phyloP scores from a whole-genome alignment of 2,329 filamentous ascomycete species.

The Phyllosticta citriasiana region DNA sequence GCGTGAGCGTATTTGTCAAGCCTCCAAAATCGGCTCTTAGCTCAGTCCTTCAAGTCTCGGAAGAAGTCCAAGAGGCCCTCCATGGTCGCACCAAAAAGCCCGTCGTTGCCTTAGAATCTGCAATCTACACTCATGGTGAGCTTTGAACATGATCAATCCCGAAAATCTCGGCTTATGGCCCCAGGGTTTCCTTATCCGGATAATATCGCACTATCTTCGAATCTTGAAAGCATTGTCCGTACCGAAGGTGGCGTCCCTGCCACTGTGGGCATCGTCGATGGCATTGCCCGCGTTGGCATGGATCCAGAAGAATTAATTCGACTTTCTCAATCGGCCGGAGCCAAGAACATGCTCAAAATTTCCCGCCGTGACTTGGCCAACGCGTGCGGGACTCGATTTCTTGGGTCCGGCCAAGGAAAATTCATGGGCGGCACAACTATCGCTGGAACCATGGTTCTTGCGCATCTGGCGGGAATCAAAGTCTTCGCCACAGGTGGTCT shows the following conservation, averaged over 20 bases:
- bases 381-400: constrained; percentile 51
- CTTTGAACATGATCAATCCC: not conserved
- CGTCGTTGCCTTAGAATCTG: constrained; percentile 86
- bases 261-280: constrained; percentile 79
- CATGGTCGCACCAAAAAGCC: constrained; percentile 53
- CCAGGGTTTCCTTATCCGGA: constrained; percentile 62
- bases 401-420: constrained; percentile 15
- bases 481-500: constrained; percentile 93
- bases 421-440: constrained; percentile 89
- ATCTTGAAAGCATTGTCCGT: constrained; percentile 73
- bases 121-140: constrained; percentile 88
- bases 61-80: constrained; percentile 73
- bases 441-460: constrained; percentile 83
- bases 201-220: constrained; percentile 64
- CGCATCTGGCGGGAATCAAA: constrained; percentile 75
- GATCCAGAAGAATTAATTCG: constrained; percentile 59
- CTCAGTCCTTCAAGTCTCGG: constrained; percentile 59
- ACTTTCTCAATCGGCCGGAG: constrained; percentile 56
- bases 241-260: constrained; percentile 70
- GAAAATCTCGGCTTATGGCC: not conserved
- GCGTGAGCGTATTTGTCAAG: not conserved
- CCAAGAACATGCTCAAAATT: constrained; percentile 64
- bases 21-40: constrained; percentile 23
- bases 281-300: constrained; percentile 73
- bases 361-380: constrained; percentile 81